These are phyloP conservation scores for Rubia tinctorum DNA, from an alignment of 305 asterid genomes.

Conservation along the genomic window DNA sequence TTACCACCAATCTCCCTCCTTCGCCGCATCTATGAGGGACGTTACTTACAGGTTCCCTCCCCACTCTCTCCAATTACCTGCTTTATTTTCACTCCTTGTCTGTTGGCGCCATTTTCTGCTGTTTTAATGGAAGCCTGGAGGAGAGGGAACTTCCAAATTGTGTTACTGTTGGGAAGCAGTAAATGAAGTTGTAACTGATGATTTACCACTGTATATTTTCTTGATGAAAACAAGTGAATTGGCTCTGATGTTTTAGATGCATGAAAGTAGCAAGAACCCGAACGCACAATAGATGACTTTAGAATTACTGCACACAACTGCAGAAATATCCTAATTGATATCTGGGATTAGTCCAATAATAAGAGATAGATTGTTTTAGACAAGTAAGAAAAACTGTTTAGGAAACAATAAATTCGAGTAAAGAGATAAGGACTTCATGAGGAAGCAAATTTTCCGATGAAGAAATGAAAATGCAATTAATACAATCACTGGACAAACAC, in stretches of 20 bases:
- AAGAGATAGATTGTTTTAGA: too few relatives aligned
- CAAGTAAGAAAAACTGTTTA: neutral
- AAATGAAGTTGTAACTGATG: neutral
- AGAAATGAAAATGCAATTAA: neutral
- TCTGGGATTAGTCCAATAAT: neutral
- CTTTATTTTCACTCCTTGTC: too few relatives aligned
- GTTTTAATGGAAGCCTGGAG: neutral
- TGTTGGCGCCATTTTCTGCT: too few relatives aligned
- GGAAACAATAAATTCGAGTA: neutral
- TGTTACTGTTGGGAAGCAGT: neutral
- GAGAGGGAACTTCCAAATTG: neutral
- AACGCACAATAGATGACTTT: neutral
- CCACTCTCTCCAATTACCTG: neutral
- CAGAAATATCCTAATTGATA: neutral
- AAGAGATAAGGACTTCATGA: neutral
- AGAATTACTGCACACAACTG: neutral
- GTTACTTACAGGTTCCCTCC: constrained; percentile 18
- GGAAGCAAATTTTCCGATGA: neutral
- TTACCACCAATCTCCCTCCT: constrained; percentile 14
- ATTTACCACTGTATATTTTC: neutral
- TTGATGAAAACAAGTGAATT: neutral
- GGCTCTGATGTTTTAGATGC: neutral
- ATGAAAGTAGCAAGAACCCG: neutral
- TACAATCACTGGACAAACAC: neutral
- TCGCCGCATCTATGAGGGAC: constrained; percentile 15